phyloP scores from a whole-genome alignment of 225 moss, liverwort and hornwort genomes.

The Pseudoscleropodium purum region DNA sequence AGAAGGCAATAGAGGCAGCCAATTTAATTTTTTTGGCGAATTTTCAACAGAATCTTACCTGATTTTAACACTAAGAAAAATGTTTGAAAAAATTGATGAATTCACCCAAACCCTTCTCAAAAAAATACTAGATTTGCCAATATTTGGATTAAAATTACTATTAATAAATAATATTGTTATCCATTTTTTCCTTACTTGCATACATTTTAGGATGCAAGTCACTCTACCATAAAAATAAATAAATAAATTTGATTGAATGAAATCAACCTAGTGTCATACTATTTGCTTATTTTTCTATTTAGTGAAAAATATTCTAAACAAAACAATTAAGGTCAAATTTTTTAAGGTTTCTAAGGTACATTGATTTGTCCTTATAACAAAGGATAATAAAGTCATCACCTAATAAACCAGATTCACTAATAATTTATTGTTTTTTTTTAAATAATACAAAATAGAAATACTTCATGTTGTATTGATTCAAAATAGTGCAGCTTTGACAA shows the following conservation, averaged over 20 bases:
- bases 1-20: background rate
- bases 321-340: background rate
- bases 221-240: too few species aligned
- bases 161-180: background rate
- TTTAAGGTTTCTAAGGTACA: background rate
- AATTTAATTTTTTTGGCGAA: background rate
- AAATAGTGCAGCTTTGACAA: background rate
- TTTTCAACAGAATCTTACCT: background rate
- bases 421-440: background rate
- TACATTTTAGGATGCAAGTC: too few species aligned
- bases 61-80: background rate
- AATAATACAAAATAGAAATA: background rate
- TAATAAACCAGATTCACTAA: fast-evolving
- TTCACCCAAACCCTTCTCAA: too few species aligned
- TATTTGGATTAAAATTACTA: background rate
- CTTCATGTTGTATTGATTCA: background rate
- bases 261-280: fast-evolving
- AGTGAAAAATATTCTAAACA: background rate
- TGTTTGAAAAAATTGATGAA: background rate
- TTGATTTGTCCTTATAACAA: fast-evolving
- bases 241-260: background rate
- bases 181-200: background rate
- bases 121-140: background rate
- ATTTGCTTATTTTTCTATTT: too few species aligned
- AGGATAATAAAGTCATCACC: fast-evolving